These are phyloP conservation scores for Phyllosticta citrichinensis DNA, from an alignment of 2,329 filamentous ascomycete species.

Conservation along the genomic window DNA sequence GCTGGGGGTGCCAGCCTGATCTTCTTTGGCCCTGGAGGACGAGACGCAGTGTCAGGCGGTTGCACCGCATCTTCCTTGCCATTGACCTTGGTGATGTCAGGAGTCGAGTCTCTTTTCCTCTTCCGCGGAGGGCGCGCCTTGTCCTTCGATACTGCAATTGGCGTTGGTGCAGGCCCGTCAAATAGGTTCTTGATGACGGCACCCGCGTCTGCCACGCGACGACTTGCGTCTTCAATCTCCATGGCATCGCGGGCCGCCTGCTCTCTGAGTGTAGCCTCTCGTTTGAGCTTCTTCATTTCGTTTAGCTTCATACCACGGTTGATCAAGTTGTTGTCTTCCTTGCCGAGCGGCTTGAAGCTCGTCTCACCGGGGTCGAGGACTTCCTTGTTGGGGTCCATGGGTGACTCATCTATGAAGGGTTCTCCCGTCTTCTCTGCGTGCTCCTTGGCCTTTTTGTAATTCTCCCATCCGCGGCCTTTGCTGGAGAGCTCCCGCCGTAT, in stretches of 20 bases:
- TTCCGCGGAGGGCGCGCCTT: constrained; percentile 32
- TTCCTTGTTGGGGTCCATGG: constrained; percentile 15
- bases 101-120: constrained; percentile 45
- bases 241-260: constrained; percentile 36
- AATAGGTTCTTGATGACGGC: constrained; percentile 10
- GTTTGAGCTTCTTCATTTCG: constrained; percentile 65
- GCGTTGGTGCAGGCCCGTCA: constrained; percentile 3
- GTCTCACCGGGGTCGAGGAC: constrained; percentile 52
- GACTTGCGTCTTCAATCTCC: constrained; percentile 26
- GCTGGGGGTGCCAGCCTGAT: constrained; percentile 13
- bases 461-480: constrained; percentile 47
- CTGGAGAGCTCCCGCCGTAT: constrained; percentile 66
- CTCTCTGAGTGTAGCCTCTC: constrained; percentile 46
- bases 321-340: constrained; percentile 54
- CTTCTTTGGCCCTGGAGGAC: constrained; percentile 23
- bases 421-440: constrained; percentile 54
- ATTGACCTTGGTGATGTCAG: constrained; percentile 17
- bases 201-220: constrained; percentile 21
- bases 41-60: constrained; percentile 16
- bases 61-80: background rate
- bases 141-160: constrained; percentile 2
- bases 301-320: constrained; percentile 71
- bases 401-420: constrained; percentile 50
- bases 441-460: constrained; percentile 47
- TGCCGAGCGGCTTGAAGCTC: constrained; percentile 44